Conservation (phyloP, 306 rosid species). For the Acacia acuminata region DNA sequence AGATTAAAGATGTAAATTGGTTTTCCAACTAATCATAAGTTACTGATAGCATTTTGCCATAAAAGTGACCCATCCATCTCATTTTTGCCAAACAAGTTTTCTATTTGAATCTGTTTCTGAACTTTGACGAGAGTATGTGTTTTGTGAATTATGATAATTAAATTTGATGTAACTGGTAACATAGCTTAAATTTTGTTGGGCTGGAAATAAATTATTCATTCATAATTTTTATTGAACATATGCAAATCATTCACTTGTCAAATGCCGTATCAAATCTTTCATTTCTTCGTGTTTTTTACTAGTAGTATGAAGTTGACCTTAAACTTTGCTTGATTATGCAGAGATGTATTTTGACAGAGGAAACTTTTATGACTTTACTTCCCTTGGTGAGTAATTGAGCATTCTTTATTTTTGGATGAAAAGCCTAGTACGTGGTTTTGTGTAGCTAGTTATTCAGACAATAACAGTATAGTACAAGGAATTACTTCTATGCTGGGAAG, state of each 20-base stretch:
- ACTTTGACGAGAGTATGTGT: slow-evolving; percentile 18
- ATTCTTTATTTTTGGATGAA: slow-evolving; percentile 31
- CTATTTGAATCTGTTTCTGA: slow-evolving; percentile 4
- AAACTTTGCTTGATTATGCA: slow-evolving; percentile 46
- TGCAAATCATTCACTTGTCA: background rate
- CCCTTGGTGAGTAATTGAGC: slow-evolving; percentile 76
- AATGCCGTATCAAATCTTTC: background rate
- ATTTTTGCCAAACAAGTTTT: slow-evolving; percentile 21
- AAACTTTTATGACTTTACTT: slow-evolving; percentile 94
- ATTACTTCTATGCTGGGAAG: slow-evolving; percentile 1
- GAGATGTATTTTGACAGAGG: slow-evolving; percentile 98
- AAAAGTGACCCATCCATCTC: slow-evolving; percentile 6
- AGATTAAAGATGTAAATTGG: slow-evolving; percentile 4
- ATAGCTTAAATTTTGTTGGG: background rate
- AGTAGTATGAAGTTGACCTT: slow-evolving; percentile 15
- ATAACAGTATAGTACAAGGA: background rate
- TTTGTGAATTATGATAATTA: background rate
- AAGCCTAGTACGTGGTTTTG: background rate
- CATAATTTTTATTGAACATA: background rate
- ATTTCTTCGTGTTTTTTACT: background rate
- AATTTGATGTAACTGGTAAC: slow-evolving; percentile 1
- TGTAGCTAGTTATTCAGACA: slow-evolving; percentile 17
- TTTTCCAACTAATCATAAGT: slow-evolving; percentile 13
- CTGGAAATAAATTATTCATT: background rate
- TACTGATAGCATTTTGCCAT: slow-evolving; percentile 7